Evolutionary conservation across 306 rosid genomes (phyloP).

Genomic region (Lagenaria siceraria): DNA sequence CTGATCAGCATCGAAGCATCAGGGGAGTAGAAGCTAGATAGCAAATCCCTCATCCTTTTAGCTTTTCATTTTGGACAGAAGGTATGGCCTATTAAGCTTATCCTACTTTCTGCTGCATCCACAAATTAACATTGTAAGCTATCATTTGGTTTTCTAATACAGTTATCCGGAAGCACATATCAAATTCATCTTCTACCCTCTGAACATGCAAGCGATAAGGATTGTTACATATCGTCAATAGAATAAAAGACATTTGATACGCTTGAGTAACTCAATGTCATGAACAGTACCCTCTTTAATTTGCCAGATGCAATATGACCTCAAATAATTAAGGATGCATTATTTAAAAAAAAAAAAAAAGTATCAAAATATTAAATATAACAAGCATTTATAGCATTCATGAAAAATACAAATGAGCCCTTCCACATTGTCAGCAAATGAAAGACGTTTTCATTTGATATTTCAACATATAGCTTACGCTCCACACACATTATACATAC

Average conservation of each 20-base stretch:
- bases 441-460: not conserved
- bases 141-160: not conserved
- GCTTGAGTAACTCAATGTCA: not conserved
- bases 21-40: slow-evolving; percentile 89
- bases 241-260: not conserved
- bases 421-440: not conserved
- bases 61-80: slow-evolving; percentile 33
- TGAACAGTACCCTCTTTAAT: not conserved
- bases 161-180: not conserved
- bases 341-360: not conserved
- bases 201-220: not conserved
- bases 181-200: not conserved
- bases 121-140: not conserved
- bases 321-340: not conserved
- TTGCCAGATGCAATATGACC: not conserved
- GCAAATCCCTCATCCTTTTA: slow-evolving; percentile 81
- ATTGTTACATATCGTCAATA: not conserved
- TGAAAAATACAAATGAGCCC: not conserved
- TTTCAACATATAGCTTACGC: not conserved
- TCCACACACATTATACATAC: not conserved
- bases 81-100: not conserved
- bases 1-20: slow-evolving; percentile 64
- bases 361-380: not conserved
- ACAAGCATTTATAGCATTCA: not conserved
- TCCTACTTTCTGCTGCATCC: not conserved